These are phyloP conservation scores for Colletotrichum eleusines DNA, from an alignment of 2,329 filamentous ascomycete species.

Conservation along the genomic window DNA sequence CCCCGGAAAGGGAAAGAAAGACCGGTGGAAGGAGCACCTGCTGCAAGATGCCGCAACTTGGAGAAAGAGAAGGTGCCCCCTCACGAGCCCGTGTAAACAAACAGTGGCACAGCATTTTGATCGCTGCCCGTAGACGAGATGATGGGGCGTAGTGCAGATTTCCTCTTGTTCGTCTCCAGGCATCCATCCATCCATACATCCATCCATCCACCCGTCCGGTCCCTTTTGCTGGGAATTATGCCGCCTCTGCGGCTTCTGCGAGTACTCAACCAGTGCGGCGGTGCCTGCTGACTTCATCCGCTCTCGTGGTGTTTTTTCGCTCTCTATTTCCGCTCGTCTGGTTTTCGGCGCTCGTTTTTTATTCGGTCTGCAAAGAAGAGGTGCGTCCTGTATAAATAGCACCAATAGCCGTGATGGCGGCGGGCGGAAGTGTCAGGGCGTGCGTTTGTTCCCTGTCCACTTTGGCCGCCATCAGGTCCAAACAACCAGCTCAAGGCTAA, in stretches of 20 bases:
- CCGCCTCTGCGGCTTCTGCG: neutral
- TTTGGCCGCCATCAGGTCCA: constrained; percentile 6
- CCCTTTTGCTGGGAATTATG: constrained; percentile 17
- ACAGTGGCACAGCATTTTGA: constrained; percentile 2
- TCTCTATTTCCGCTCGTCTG: constrained; percentile 10
- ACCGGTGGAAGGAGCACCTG: constrained; percentile 5
- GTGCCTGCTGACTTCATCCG: constrained; percentile 35
- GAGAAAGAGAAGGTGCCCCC: neutral
- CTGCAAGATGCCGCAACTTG: constrained; percentile 14
- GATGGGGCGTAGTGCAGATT: constrained; percentile 33
- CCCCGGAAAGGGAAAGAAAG: constrained; percentile 6
- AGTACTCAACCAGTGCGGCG: constrained; percentile 28
- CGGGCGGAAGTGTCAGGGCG: constrained; percentile 32
- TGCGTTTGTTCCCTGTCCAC: constrained; percentile 32
- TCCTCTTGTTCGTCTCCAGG: constrained; percentile 25
- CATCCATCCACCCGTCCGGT: too few species aligned
- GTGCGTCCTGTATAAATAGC: constrained; percentile 36
- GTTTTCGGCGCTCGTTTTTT: constrained; percentile 40
- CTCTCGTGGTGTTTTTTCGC: constrained; percentile 11
- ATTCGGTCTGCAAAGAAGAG: constrained; percentile 29
- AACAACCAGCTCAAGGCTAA: neutral
- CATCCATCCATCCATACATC: constrained; percentile 24
- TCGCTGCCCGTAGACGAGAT: constrained; percentile 39
- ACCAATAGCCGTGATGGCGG: constrained; percentile 28
- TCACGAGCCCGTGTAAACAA: neutral